These are phyloP conservation scores for Rachicladosporium sp. DNA, from an alignment of 2,329 filamentous ascomycete species.

Conservation along the genomic window DNA sequence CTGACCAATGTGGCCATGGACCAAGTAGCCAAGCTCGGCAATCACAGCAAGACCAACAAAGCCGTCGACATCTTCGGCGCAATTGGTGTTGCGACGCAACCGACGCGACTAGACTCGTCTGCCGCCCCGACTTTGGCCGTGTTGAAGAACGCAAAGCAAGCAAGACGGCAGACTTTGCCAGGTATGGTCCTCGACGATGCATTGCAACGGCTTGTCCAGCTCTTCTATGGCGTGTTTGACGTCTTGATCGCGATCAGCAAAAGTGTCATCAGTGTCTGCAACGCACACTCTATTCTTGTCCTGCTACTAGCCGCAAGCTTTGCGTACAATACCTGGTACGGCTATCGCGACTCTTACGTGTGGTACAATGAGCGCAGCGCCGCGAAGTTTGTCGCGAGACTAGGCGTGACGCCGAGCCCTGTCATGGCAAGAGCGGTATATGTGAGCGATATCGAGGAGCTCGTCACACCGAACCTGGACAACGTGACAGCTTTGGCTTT, in stretches of 20 bases:
- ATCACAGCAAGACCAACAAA: slow-evolving; percentile 61
- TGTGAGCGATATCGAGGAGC: slow-evolving; percentile 63
- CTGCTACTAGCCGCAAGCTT: slow-evolving; percentile 55
- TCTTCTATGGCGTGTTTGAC: slow-evolving; percentile 25
- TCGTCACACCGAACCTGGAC: slow-evolving; percentile 27
- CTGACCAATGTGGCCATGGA: slow-evolving; percentile 65
- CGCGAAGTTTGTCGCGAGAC: slow-evolving; percentile 62
- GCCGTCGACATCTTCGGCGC: slow-evolving; percentile 70
- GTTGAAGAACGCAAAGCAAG: slow-evolving; percentile 5
- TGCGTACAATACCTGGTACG: slow-evolving; percentile 61
- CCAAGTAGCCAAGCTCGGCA: slow-evolving; percentile 61
- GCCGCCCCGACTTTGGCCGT: slow-evolving; percentile 1
- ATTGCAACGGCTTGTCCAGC: slow-evolving; percentile 13
- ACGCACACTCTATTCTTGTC: slow-evolving; percentile 63
- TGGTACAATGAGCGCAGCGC: slow-evolving; percentile 85
- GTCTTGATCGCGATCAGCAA: slow-evolving; percentile 27
- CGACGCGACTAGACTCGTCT: slow-evolving; percentile 32
- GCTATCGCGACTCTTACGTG: slow-evolving; percentile 56
- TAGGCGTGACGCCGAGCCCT: slow-evolving; percentile 67
- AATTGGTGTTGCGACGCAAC: slow-evolving; percentile 55
- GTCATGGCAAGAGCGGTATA: slow-evolving; percentile 81
- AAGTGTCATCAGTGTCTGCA: slow-evolving; percentile 16
- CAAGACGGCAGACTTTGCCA: slow-evolving; percentile 11
- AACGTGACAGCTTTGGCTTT: slow-evolving; percentile 8
- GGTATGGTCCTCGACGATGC: slow-evolving; percentile 21